Evolutionary conservation across 139 green algal genomes (phyloP), one percentile per base, ranked within the genome.

Genomic region (Pleodorina starrii): DNA sequence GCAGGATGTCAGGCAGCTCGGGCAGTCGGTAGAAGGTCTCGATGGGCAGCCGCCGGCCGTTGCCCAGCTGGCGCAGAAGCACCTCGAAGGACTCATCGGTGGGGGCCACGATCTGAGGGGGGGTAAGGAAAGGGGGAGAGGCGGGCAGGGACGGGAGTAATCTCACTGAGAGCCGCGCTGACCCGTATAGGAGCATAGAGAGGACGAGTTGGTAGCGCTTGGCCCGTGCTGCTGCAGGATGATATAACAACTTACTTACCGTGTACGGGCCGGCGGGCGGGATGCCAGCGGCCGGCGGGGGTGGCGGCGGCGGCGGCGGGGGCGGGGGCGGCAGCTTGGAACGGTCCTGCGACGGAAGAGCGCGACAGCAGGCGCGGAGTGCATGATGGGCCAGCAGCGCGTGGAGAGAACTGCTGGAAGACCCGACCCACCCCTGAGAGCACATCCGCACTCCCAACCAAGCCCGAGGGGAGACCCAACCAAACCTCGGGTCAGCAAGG

Each of bases 1-100:
- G 75, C 75, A 97, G 79, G 78, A 97, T 96, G 85, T 94, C 90
- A 50, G 91, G 92, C 32, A 97, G 87, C 89, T 95, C 91, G 10
- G 93, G 94, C 83, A 94, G 85, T 6, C 12, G 68, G 32, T 93
- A 85, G 54, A 97, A 87, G 29, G 72, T 79, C 2, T 93, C 88
- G 68, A 93, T 88, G 1, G 91, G 88, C 71, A 97, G 91, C n/a
- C 57, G 83, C 9, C 71, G 36, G 32, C 89, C 91, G 66, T 83
- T 86, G 59, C 94, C 94, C 43, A 96, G 69, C 40, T 91, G 88
- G 9, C 29, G 14, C 40, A 95, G 91, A 38, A 96, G 80, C 29
- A 80, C 72, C 63, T 94, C 82, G 63, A 96, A 96, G 1, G 94
- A 92, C 0, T 91, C 91, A 75, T 96, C 93, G 14, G 85, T 94